Percentiles rank a stretch among this genome's conserved stretches.
Evolutionary conservation across 306 rosid species (phyloP).

Genomic region (Fagus crenata): DNA sequence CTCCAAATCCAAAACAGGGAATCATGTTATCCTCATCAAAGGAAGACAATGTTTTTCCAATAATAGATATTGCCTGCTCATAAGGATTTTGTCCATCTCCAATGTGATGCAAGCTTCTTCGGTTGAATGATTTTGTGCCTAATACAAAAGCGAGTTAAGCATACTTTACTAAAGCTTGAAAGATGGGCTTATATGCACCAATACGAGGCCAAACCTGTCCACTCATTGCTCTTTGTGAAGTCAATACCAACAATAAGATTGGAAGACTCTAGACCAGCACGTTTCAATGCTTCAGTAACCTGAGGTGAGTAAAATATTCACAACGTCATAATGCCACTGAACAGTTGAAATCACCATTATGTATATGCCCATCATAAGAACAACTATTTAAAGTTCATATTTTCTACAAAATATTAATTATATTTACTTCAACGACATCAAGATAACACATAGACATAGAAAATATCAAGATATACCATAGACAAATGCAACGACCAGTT

Average conservation of each 20-base stretch:
- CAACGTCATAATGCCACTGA: constrained; percentile 16
- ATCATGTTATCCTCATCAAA: constrained; percentile 93
- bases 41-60: constrained; percentile 81
- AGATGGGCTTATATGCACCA: constrained; percentile 1
- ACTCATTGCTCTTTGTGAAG: constrained; percentile 98
- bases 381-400: constrained; percentile 10
- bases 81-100: constrained; percentile 86
- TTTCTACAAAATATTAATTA: constrained; percentile 7
- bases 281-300: constrained; percentile 85
- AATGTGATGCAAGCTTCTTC: constrained; percentile 88
- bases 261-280: constrained; percentile 89
- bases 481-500: not conserved
- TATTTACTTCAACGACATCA: constrained; percentile 1
- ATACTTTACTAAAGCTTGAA: constrained; percentile 13
- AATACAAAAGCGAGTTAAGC: constrained; percentile 27
- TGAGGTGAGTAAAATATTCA: constrained; percentile 33
- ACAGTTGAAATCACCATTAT: constrained; percentile 3
- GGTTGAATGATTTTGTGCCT: constrained; percentile 82
- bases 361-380: constrained; percentile 12
- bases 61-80: constrained; percentile 91
- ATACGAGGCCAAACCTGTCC: constrained; percentile 78
- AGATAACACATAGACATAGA: constrained; percentile 2
- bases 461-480: not conserved
- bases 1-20: constrained; percentile 96
- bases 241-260: constrained; percentile 96